phyloP scores from a whole-genome alignment of 73 alveolate genomes.

The Vitrella brassicaformis region DNA sequence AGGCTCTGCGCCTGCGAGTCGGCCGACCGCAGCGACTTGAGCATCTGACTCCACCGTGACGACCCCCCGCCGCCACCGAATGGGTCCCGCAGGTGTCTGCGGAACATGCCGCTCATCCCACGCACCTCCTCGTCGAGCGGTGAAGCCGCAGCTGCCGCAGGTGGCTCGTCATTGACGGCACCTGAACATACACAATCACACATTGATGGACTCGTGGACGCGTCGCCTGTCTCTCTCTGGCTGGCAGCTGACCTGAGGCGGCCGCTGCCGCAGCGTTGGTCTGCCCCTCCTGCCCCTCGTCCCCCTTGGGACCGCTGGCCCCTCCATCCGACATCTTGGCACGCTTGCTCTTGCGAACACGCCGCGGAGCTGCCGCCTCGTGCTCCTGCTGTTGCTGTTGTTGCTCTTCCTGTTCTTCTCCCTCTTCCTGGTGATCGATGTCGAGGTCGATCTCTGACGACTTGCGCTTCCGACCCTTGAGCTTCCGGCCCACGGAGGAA shows the following conservation, averaged over 20 bases:
- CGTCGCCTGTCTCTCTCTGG: background rate
- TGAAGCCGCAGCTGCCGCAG: background rate
- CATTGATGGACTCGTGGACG: too few species aligned
- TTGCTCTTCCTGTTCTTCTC: background rate
- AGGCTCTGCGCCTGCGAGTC: too few species aligned
- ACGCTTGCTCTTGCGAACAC: background rate
- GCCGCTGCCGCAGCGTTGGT: background rate
- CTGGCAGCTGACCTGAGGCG: background rate
- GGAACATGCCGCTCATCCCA: background rate
- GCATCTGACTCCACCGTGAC: too few species aligned
- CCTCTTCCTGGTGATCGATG: background rate
- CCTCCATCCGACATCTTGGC: background rate
- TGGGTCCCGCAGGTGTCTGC: background rate
- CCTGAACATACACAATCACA: too few species aligned
- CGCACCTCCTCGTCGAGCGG: background rate
- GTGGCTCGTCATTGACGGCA: background rate
- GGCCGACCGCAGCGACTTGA: too few species aligned
- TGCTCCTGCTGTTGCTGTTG: background rate
- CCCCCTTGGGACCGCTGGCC: background rate
- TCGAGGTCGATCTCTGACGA: background rate
- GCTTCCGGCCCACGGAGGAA: too few species aligned
- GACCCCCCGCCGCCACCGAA: too few species aligned
- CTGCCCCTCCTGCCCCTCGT: background rate
- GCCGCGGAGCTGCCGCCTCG: background rate
- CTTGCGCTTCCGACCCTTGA: too few species aligned